Conservation (phyloP, 352 stramenopile genomes). For the Phytophthora constricta region DNA sequence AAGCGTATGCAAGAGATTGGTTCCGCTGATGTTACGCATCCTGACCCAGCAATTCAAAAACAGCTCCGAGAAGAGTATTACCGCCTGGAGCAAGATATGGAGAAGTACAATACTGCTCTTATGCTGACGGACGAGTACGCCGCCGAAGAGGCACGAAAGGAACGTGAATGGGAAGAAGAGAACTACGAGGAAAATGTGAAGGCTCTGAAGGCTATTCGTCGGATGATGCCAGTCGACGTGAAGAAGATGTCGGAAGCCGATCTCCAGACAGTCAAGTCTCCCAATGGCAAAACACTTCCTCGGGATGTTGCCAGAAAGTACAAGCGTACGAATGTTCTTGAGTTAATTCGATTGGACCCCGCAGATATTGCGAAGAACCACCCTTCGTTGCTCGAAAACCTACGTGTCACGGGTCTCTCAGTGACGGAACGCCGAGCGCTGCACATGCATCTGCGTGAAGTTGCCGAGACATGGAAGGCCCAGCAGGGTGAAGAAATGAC, state of each 20-base stretch:
- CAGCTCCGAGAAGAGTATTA: conserved; percentile 93
- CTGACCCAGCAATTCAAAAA: conserved; percentile 80
- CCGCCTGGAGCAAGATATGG: conserved; percentile 93
- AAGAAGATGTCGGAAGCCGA: conserved; percentile 92
- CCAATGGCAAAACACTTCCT: conserved; percentile 81
- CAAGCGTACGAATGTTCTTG: conserved; percentile 93
- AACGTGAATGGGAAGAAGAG: conserved; percentile 92
- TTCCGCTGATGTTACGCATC: conserved; percentile 89
- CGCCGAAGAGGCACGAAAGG: conserved; percentile 89
- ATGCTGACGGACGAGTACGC: conserved; percentile 94
- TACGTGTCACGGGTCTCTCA: conserved; percentile 91
- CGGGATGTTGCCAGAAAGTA: conserved; percentile 89
- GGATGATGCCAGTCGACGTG: conserved; percentile 93
- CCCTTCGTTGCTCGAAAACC: conserved; percentile 90
- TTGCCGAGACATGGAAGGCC: conserved; percentile 88
- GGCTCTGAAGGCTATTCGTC: conserved; percentile 88
- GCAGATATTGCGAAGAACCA: conserved; percentile 90
- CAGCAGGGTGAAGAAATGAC: conserved; percentile 93
- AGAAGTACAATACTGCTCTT: conserved; percentile 93
- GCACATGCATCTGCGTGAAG: conserved; percentile 86
- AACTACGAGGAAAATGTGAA: conserved; percentile 88
- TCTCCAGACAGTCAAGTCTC: conserved; percentile 65
- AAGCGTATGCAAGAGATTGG: conserved; percentile 93
- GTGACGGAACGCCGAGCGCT: conserved; percentile 91
- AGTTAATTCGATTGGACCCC: conserved; percentile 89